phyloP scores from a whole-genome alignment of 345 rosid genomes.

The Erucastrum elatum region DNA sequence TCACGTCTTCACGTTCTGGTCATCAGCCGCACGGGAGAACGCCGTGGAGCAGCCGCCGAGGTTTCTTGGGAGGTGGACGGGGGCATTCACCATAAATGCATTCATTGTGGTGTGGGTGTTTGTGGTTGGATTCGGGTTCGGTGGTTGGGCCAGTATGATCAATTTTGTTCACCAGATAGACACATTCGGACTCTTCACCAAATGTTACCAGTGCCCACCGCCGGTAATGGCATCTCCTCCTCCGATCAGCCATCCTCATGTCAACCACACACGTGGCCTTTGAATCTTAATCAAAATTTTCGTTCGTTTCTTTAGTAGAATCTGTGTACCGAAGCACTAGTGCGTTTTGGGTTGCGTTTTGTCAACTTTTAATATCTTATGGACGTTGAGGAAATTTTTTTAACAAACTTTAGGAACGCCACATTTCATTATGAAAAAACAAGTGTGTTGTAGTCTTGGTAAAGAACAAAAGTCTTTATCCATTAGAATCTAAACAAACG shows the following conservation, averaged over 20 bases:
- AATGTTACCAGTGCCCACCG: constrained; percentile 90
- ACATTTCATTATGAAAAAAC: not conserved
- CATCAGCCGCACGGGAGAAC: constrained; percentile 86
- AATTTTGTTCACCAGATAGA: constrained; percentile 92
- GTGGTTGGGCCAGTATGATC: constrained; percentile 93
- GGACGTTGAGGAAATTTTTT: not conserved
- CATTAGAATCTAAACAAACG: not conserved
- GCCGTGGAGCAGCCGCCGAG: constrained; percentile 91
- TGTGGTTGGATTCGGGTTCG: constrained; percentile 90
- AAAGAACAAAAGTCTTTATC: not conserved
- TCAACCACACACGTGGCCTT: constrained; percentile 50
- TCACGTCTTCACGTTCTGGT: constrained; percentile 81
- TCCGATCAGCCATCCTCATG: constrained; percentile 37
- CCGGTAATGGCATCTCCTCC: constrained; percentile 30
- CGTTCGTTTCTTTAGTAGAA: not conserved
- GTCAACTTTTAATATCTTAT: not conserved
- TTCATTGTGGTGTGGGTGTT: constrained; percentile 69
- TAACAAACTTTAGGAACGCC: not conserved
- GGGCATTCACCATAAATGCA: constrained; percentile 70
- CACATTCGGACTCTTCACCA: constrained; percentile 92
- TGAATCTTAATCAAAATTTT: constrained; percentile 21
- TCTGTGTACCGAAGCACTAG: not conserved
- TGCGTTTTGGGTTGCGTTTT: not conserved
- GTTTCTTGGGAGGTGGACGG: constrained; percentile 80
- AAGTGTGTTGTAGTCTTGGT: not conserved